Base-by-base conservation (phyloP, 441 rosid genomes). In the Cnidoscolus chayamansa region DNA sequence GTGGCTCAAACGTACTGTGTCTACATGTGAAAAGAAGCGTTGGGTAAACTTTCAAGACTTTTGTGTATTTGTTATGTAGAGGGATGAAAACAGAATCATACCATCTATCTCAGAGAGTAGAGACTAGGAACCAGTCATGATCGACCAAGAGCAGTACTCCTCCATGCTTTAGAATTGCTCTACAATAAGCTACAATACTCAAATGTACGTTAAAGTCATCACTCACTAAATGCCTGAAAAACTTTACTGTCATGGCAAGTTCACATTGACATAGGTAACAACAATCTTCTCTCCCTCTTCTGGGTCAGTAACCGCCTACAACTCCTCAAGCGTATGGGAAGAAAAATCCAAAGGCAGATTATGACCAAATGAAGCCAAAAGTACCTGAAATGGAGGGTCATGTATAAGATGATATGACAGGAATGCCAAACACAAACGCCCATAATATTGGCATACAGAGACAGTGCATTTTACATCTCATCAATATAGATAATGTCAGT, bases 211-310 rank as follows among this genome's bases (percentile, higher is more conserved):
- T 11, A 54, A 40, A 40, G 32, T 61, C 69, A 70, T 67, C 56
- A 55, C 51, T 57, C 3, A 73, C 68, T 59, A 48, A 25, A 68
- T 60, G 51, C 58, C 71, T 70, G 32, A 20, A 75, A 57, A 71
- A 72, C 64, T 66, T 69, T 30, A 47, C 37, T 64, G 70, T 57
- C 10, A 2, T 5, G 60, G 35, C 65, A 17, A 25, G 65, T 35
- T 81, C 80, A 85, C 87, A 76, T 80, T 51, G 87, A 85, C 86
- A 84, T 75, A 13, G 89, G 87, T 72, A 85, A 87, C 31, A 73
- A 45, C 72, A 82, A 57, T 75, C 84, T 81, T 56, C 79, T 75
- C 71, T 87, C 88, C 78, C 82, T 84, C 70, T 83, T 83, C 75
- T 68, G 73, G 65, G 77, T 49, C 68, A 82, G 59, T 30, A 82